Base-by-base conservation (phyloP, 2,329 filamentous ascomycete genomes). In the Trichoderma harzianum region DNA sequence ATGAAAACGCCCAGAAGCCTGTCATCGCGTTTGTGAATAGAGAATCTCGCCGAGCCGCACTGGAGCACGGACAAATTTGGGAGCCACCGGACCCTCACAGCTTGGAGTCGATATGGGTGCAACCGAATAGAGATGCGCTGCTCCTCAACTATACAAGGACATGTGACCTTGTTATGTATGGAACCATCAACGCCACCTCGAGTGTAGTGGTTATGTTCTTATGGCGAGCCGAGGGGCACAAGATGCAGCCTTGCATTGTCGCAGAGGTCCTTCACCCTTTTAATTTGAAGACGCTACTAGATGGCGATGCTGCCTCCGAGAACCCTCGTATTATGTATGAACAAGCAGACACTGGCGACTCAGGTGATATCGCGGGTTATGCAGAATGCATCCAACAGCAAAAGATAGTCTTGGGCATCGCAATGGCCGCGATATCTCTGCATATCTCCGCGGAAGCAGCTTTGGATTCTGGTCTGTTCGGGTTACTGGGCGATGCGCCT, bases 1-100 rank as follows among this genome's bases (percentile, higher is more conserved):
- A 53, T 43, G 43, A 70, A 64, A 70, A 70, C 58, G 26, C 68
- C 43, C 36, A 57, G 68, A 39, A 16, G 55, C 68, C 68, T 3
- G 18, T 11, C 57, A 60, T 60, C 30, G 18, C 57, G 11, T 14
- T n/a, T 7, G 57, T 60, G 28, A 60, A 34, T 10, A 60, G 28
- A 34, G 57, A 60, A 8, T 30, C 57, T 32, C 57, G 57, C 4
- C 57, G 16, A 21, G n/a, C 34, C 11, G 57, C 5, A 1, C 18
- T 34, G 11, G 30, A 60, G 10, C 28, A 32, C 6, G 57, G 57
- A 1, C 3, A 34, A 18, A 60, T n/a, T 12, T 21, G 18, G 16
- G 18, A 21, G 11, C 57, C 30, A 18, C 26, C 28, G 5, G 26
- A 34, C 2, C 5, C 18, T 10, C 26, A 30, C n/a, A 32, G 26